Base-by-base conservation (phyloP, 257 asterid species). In the Ajuga chamaepitys region DNA sequence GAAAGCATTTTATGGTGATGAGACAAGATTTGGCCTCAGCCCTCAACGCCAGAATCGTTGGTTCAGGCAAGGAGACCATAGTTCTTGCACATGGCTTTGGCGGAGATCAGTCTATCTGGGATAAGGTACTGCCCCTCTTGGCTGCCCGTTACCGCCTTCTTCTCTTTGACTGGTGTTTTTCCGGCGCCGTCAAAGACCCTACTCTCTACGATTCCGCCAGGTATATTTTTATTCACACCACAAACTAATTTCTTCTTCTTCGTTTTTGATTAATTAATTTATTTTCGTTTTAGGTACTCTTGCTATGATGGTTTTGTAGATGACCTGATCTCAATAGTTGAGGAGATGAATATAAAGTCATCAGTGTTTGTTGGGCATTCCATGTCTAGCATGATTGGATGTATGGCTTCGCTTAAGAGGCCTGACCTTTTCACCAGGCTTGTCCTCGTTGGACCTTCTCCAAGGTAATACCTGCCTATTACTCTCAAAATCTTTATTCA, bases 301-400 rank as follows among this genome's bases (percentile, higher is more conserved):
- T 68, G 77, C 2, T 89, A 87, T 64, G 93, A 81, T 24, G 89
- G 76, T 18, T 89, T 86, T 73, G 95, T 83, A 6, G 95, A 89
- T 50, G 98, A 92, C 62, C 54, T 92, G 56, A 84, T 89, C 25
- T 42, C 32, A 12, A 67, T 92, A 3, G 0, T 77, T 68, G 95
- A 85, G 13, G 98, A 89, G 74, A 66, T 89, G 86, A 76, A 82
- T 62, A 20, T 89, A 75, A 68, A 70, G 24, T 77, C 88, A 0
- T 68, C 76, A 1, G 81, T 85, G 5, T 87, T 82, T 42, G 89
- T 89, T 50, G 98, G 98, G 7, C 98, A 92, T 74, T 92, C 98
- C 68, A 89, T 89, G 97, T 85, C 98, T 24, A 92, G 91, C 28
- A 85, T 87, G 80, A 81, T 92, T 34, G 98, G 98, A 18, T 89